These are phyloP conservation scores for Epichloe brachyelytri DNA, from an alignment of 2,329 filamentous ascomycete species.

Conservation along the genomic window DNA sequence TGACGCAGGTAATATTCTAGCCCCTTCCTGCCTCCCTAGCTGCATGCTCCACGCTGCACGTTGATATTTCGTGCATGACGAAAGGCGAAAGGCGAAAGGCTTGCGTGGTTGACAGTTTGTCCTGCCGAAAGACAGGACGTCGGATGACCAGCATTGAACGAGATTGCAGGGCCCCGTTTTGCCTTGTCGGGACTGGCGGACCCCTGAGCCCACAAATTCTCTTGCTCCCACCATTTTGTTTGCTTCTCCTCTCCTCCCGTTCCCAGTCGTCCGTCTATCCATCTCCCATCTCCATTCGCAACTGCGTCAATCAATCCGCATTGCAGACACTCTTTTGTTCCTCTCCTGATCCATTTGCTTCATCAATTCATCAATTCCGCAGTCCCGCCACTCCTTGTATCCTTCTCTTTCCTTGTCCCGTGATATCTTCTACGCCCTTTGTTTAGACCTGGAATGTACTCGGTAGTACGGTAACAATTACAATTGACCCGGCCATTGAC, in stretches of 20 bases:
- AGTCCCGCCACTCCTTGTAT: background rate
- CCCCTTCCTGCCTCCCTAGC: background rate
- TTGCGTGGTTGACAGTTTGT: too few species aligned
- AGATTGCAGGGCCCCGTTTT: background rate
- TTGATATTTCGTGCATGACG: background rate
- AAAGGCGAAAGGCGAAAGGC: too few species aligned
- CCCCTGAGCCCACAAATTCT: too few species aligned
- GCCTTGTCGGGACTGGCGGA: too few species aligned
- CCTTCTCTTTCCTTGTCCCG: background rate
- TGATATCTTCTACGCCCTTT: too few species aligned
- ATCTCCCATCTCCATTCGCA: background rate
- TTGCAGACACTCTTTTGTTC: background rate
- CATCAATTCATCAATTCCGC: background rate
- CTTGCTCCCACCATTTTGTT: background rate
- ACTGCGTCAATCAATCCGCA: background rate
- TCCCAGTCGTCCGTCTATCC: background rate
- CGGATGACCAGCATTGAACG: background rate
- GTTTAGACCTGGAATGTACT: too few species aligned
- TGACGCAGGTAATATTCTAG: too few species aligned
- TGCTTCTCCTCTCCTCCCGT: background rate
- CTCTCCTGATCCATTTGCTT: background rate
- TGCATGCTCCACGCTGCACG: background rate
- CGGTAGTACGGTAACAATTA: too few species aligned
- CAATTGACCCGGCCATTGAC: too few species aligned
- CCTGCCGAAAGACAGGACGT: background rate